Percentiles rank a stretch among this genome's conserved stretches.
Conservation (phyloP, 257 asterid species). For the Salvia splendens region DNA sequence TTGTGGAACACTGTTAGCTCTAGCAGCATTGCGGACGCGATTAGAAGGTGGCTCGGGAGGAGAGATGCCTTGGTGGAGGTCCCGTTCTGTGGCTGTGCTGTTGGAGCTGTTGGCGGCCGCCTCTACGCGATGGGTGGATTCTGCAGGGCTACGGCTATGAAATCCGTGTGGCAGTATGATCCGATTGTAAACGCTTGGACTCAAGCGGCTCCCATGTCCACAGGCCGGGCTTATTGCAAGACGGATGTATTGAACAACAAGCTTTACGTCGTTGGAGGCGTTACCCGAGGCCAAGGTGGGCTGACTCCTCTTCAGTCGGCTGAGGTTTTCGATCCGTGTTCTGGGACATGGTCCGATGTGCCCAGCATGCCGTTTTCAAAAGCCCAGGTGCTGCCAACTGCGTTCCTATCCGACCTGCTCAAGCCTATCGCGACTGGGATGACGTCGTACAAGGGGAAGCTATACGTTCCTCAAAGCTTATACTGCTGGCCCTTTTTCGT, state of each 20-base stretch:
- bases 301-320: slow-evolving; percentile 84
- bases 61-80: slow-evolving; percentile 55
- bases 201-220: slow-evolving; percentile 72
- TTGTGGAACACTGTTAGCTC: slow-evolving; percentile 63
- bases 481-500: slow-evolving; percentile 96
- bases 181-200: slow-evolving; percentile 72
- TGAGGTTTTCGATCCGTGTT: slow-evolving; percentile 77
- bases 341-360: slow-evolving; percentile 72
- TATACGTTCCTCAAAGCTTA: slow-evolving; percentile 87
- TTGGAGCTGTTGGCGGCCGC: slow-evolving; percentile 79
- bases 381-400: slow-evolving; percentile 80
- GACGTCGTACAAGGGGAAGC: slow-evolving; percentile 76
- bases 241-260: slow-evolving; percentile 69
- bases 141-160: slow-evolving; percentile 57
- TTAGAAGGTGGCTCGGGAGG: slow-evolving; percentile 71
- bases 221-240: slow-evolving; percentile 78
- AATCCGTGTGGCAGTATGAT: slow-evolving; percentile 66
- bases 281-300: slow-evolving; percentile 64
- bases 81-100: slow-evolving; percentile 80
- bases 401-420: slow-evolving; percentile 82
- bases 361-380: slow-evolving; percentile 92
- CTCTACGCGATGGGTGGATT: slow-evolving; percentile 86
- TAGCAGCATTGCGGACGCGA: slow-evolving; percentile 56
- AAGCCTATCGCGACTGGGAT: slow-evolving; percentile 95
- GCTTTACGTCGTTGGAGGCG: slow-evolving; percentile 91